A percentile compares a stretch with the other conserved stretches of the same genome.
Conservation (phyloP, 1,139 yeast genomes). For the Suhomyces yuchorum region DNA sequence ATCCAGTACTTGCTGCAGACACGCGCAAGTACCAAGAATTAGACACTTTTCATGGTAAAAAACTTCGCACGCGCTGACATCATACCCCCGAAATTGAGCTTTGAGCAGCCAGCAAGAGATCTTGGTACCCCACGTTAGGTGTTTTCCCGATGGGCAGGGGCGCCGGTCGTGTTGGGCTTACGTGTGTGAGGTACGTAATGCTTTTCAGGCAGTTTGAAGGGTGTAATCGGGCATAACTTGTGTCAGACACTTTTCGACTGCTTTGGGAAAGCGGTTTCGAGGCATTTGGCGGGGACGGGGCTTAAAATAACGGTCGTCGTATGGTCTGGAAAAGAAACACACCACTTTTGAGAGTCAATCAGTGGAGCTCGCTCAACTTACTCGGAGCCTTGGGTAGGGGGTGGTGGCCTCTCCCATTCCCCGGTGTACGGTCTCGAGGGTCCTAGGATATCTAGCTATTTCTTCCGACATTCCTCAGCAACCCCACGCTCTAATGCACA, state of each 20-base stretch:
- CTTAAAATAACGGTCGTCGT: not conserved
- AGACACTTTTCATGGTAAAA: not conserved
- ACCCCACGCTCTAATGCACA: not conserved
- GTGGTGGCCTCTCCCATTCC: too few species aligned
- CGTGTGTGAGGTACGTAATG: not conserved
- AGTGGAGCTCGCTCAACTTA: too few species aligned
- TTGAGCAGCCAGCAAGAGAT: not conserved
- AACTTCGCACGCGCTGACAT: not conserved
- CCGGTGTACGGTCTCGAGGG: not conserved
- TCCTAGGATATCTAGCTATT: not conserved
- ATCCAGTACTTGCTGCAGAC: not conserved
- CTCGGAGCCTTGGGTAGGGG: too few species aligned
- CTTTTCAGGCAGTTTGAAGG: not conserved
- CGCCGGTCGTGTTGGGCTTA: not conserved
- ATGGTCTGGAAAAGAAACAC: not conserved
- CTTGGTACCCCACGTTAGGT: conserved; percentile 1
- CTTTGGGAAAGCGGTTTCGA: not conserved
- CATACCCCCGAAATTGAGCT: not conserved
- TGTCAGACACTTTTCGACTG: not conserved
- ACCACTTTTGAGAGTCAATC: not conserved
- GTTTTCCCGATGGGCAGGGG: not conserved
- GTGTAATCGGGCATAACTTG: not conserved
- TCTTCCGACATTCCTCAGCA: not conserved
- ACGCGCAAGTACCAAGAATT: not conserved
- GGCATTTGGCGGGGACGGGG: not conserved